A percentile compares a stretch with the other conserved stretches of the same genome.
Conservation (phyloP, 371 early-diverging fungal genomes). For the Mortierella sp. region DNA sequence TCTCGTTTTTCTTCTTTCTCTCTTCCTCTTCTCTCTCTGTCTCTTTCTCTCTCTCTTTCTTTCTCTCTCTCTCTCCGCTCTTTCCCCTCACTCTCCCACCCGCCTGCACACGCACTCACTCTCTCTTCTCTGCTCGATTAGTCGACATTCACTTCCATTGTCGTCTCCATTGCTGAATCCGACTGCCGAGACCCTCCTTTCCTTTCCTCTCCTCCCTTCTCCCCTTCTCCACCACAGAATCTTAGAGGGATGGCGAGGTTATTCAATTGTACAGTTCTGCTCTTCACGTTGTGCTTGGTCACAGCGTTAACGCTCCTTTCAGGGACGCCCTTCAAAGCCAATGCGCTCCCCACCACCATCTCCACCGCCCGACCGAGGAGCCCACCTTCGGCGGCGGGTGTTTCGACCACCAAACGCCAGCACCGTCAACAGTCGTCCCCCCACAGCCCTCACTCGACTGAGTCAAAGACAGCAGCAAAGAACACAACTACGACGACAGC, state of each 20-base stretch:
- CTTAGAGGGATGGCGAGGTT: background rate
- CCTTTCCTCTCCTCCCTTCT: constrained; percentile 7
- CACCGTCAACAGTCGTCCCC: background rate
- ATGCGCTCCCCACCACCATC: constrained; percentile 1
- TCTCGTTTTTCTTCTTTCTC: no score
- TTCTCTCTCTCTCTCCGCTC: background rate
- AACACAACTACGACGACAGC: background rate
- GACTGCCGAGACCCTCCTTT: background rate
- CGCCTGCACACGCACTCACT: background rate
- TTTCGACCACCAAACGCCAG: no score
- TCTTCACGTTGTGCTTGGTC: no score
- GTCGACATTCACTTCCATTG: background rate
- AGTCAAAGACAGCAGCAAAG: background rate
- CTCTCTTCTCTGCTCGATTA: background rate
- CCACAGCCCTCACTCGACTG: background rate
- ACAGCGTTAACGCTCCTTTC: no score
- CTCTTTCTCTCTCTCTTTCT: background rate
- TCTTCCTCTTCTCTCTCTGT: no score
- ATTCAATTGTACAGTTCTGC: no score
- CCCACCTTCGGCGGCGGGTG: no score
- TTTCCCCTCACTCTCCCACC: constrained; percentile 14
- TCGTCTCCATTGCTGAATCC: background rate
- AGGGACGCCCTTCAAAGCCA: constrained; percentile 2
- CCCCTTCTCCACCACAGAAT: constrained; percentile 2
- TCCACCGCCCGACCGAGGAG: background rate